Percentiles rank a stretch among this genome's conserved stretches.
Evolutionary conservation across 768 basidiomycete species (phyloP).

Genomic region (Tricholoma furcatifolium): DNA sequence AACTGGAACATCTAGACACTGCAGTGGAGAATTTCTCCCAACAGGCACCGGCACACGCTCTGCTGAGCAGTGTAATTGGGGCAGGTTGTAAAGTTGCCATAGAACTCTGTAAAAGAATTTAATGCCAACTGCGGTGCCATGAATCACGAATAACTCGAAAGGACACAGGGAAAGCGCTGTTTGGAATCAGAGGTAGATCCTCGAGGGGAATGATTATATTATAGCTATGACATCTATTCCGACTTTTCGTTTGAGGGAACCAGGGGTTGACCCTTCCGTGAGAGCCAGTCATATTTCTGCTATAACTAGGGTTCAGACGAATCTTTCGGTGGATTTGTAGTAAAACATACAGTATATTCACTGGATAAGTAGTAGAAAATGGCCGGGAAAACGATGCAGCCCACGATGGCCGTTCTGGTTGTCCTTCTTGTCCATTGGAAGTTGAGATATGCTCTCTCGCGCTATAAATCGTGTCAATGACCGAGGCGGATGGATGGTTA

Average conservation of each 20-base stretch:
- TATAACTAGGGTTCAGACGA: constrained; percentile 10
- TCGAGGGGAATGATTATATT: constrained; percentile 1
- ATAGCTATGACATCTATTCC: constrained; percentile 11
- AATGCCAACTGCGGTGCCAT: constrained; percentile 7
- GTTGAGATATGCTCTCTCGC: constrained; percentile 80
- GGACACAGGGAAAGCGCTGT: not conserved
- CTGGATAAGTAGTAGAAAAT: constrained; percentile 50
- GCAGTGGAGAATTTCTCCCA: constrained; percentile 88
- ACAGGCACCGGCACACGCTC: constrained; percentile 86
- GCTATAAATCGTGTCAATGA: constrained; percentile 39
- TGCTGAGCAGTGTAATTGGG: constrained; percentile 83
- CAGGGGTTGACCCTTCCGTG: constrained; percentile 42
- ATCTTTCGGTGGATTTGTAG: not conserved
- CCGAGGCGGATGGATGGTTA: not conserved
- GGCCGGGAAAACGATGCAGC: constrained; percentile 65
- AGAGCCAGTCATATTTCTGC: constrained; percentile 53
- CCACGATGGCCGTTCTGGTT: constrained; percentile 59
- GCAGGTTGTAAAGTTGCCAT: constrained; percentile 89
- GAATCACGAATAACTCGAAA: not conserved
- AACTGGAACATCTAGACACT: constrained; percentile 90
- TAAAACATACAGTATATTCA: constrained; percentile 37
- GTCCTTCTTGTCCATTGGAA: constrained; percentile 79
- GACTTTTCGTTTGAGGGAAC: constrained; percentile 17
- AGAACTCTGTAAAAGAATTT: constrained; percentile 83
- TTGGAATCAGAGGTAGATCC: not conserved